These are phyloP conservation scores for Bathelium albidoporum DNA, from an alignment of 495 filamentous ascomycete genomes.

Conservation along the genomic window DNA sequence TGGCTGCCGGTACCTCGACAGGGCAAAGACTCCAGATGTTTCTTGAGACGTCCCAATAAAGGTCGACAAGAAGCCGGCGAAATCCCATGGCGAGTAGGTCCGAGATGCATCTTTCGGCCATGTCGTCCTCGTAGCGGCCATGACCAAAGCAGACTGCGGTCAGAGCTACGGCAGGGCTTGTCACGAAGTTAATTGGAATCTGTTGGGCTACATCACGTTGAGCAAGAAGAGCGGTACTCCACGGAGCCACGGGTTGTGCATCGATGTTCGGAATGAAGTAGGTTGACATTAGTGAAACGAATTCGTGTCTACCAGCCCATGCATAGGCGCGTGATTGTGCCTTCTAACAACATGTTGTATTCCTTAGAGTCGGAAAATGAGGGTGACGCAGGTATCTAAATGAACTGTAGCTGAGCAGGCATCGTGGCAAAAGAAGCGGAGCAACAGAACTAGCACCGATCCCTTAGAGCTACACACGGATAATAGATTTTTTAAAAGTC, in stretches of 20 bases:
- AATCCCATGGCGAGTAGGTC: conserved; percentile 52
- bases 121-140: conserved; percentile 38
- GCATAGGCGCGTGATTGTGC: not conserved
- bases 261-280: conserved; percentile 1
- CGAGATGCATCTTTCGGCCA: conserved; percentile 45
- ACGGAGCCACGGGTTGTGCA: conserved; percentile 2
- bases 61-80: conserved; percentile 47
- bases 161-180: conserved; percentile 43
- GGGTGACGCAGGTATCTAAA: not conserved
- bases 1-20: conserved; percentile 25
- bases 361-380: not conserved
- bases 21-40: conserved; percentile 52
- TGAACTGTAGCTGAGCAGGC: too few species aligned
- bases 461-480: too few species aligned
- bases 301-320: too few species aligned
- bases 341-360: not conserved
- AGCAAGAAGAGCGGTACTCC: conserved; percentile 23
- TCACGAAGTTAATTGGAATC: conserved; percentile 54
- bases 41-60: conserved; percentile 51
- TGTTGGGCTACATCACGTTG: conserved; percentile 50
- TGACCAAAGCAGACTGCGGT: conserved; percentile 49
- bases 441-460: too few species aligned
- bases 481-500: too few species aligned
- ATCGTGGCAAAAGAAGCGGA: too few species aligned
- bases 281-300: not conserved